phyloP scores from a whole-genome alignment of 2,329 filamentous ascomycete species.

The Thielaviopsis punctulata region DNA sequence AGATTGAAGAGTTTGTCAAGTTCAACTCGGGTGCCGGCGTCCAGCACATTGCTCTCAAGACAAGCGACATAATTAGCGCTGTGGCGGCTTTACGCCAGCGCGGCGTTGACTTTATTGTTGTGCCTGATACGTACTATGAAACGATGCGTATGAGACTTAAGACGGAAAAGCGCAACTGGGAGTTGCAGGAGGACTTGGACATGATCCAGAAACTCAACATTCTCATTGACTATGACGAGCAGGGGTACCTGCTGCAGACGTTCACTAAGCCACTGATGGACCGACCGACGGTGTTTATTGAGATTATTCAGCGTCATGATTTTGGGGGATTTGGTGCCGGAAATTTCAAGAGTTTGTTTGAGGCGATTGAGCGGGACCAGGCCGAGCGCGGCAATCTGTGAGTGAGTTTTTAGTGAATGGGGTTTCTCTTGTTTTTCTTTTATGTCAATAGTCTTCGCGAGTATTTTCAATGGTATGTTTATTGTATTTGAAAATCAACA shows the following conservation, averaged over 20 bases:
- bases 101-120: conserved; percentile 82
- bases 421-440: too few species aligned
- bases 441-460: too few species aligned
- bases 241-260: conserved; percentile 61
- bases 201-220: conserved; percentile 64
- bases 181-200: conserved; percentile 64
- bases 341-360: conserved; percentile 89
- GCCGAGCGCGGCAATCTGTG: conserved; percentile 67
- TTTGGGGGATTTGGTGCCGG: conserved; percentile 88
- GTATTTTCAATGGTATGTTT: neutral
- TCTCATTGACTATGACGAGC: conserved; percentile 87
- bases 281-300: conserved; percentile 84
- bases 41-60: conserved; percentile 83
- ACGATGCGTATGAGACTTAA: conserved; percentile 58
- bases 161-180: conserved; percentile 40
- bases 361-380: conserved; percentile 90
- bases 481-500: neutral
- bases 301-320: conserved; percentile 84
- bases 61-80: conserved; percentile 57
- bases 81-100: conserved; percentile 68
- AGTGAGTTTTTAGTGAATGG: conserved; percentile 7
- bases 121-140: conserved; percentile 74
- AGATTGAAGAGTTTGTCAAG: conserved; percentile 85
- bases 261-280: conserved; percentile 86
- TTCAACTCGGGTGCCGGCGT: conserved; percentile 84